Base-by-base conservation (phyloP, 768 basidiomycete species). In the Lentinula sp. region DNA sequence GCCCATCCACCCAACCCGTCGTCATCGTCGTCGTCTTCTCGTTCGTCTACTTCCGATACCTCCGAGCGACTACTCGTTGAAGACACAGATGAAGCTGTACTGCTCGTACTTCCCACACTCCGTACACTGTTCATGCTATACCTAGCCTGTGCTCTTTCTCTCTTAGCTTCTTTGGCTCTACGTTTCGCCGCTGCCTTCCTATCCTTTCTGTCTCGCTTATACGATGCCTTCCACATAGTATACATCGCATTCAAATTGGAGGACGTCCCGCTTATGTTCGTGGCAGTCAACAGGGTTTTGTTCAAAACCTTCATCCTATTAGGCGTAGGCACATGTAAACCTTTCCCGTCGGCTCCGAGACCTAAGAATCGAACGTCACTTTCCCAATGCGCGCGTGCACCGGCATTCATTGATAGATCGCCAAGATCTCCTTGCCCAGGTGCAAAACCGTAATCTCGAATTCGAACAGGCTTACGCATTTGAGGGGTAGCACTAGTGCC, bases 51-150 rank as follows among this genome's bases (percentile, higher is more conserved):
- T 6, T 64, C 68, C 18, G 45, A 61, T 18, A 67, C 62, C 31
- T 62, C 62, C 18, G 55, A 60, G 52, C 61, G 10, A 61, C 61
- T 15, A 46, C 60, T 35, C 7, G 46, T 39, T 23, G 5, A 51
- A 57, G 60, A 37, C 10, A 39, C 21, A 16, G 51, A 49, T n/a
- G 43, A 49, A 39, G 42, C 62, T 10, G 43, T 61, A 5, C 50
- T 60, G 28, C 64, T 62, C 74, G 59, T 75, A 66, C 40, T 73
- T 62, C 0, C 80, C 80, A n/a, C 75, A 63, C 3, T 77, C 76
- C 31, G 62, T 42, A 69, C 77, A 72, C 28, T 79, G 70, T 64
- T 74, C 73, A 62, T 80, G n/a, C 56, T 57, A 43, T 46, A 21
- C 15, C 54, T 39, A 1, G 54, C 40, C n/a, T 35, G 32, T 15